Conservation (phyloP, 208 protist species). For the Kentomonas sorsogonicus region DNA sequence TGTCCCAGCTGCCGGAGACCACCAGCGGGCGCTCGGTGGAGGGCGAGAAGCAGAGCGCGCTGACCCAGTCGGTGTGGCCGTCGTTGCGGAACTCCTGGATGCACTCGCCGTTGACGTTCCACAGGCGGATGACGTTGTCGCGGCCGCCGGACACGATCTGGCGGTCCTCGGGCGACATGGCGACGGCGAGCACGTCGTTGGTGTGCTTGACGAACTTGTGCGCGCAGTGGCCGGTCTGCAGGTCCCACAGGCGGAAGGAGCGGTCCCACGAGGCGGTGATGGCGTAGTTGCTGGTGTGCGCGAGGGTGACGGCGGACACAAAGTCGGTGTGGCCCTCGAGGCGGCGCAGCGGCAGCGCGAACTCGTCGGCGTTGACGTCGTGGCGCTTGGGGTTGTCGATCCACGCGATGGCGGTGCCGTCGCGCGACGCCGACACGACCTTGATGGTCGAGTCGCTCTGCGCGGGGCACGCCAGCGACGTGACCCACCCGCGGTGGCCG, state of each 20-base stretch:
- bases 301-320: constrained; percentile 97
- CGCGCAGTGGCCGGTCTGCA: constrained; percentile 91
- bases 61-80: constrained; percentile 98
- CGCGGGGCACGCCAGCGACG: constrained; percentile 72
- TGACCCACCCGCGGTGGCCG: constrained; percentile 96
- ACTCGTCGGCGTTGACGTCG: constrained; percentile 69
- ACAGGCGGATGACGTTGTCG: constrained; percentile 97
- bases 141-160: constrained; percentile 98
- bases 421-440: constrained; percentile 90
- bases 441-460: constrained; percentile 65
- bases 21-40: constrained; percentile 88
- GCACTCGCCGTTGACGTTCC: constrained; percentile 99
- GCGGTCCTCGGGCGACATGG: constrained; percentile 99
- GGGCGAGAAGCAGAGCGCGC: constrained; percentile 98
- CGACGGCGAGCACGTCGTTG: constrained; percentile 98
- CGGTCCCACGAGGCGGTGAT: constrained; percentile 98
- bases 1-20: constrained; percentile 98
- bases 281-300: constrained; percentile 94
- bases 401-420: constrained; percentile 97
- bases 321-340: constrained; percentile 93
- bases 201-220: constrained; percentile 97
- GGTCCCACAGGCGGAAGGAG: constrained; percentile 98
- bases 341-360: constrained; percentile 63
- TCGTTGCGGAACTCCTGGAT: constrained; percentile 94
- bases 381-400: constrained; percentile 80